A percentile compares a stretch with the other conserved stretches of the same genome.
Evolutionary conservation across 495 filamentous ascomycete species (phyloP).

Genomic region (Lentithecium fluviatile): DNA sequence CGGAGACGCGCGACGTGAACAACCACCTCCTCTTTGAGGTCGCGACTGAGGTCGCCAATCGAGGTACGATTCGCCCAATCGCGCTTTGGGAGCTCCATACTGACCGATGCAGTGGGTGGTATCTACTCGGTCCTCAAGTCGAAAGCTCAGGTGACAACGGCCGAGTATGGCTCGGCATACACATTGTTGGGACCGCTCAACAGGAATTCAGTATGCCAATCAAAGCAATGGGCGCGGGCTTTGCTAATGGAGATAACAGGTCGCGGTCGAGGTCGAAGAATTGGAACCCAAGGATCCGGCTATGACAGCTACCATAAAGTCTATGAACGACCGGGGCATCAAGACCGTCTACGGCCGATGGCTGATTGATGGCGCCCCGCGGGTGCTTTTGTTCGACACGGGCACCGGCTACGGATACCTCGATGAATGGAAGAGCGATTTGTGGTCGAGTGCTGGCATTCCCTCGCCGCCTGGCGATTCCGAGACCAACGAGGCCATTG

Average conservation of each 20-base stretch:
- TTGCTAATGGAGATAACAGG: slow-evolving; percentile 43
- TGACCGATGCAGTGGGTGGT: slow-evolving; percentile 68
- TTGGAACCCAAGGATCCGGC: slow-evolving; percentile 78
- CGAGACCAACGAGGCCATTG: slow-evolving; percentile 95
- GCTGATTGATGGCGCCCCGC: slow-evolving; percentile 94
- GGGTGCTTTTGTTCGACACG: slow-evolving; percentile 92
- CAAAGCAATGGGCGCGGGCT: background rate
- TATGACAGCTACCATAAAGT: slow-evolving; percentile 75
- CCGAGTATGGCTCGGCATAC: slow-evolving; percentile 97
- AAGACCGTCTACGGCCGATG: slow-evolving; percentile 89
- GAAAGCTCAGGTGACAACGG: slow-evolving; percentile 94
- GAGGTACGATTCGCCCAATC: slow-evolving; percentile 56
- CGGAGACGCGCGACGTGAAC: slow-evolving; percentile 63
- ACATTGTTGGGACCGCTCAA: slow-evolving; percentile 94
- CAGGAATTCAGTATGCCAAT: slow-evolving; percentile 67
- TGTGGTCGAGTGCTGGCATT: slow-evolving; percentile 92
- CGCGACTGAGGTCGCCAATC: slow-evolving; percentile 94
- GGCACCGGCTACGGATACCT: slow-evolving; percentile 86
- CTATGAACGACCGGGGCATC: slow-evolving; percentile 90
- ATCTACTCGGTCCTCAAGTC: slow-evolving; percentile 99
- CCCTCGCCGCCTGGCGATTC: slow-evolving; percentile 86
- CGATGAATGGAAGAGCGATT: slow-evolving; percentile 95
- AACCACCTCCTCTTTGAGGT: slow-evolving; percentile 90
- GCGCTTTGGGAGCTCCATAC: background rate
- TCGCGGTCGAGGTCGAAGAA: slow-evolving; percentile 93